Evolutionary conservation across 768 basidiomycete genomes (phyloP).

Genomic region (Cyclocybe aegerita): DNA sequence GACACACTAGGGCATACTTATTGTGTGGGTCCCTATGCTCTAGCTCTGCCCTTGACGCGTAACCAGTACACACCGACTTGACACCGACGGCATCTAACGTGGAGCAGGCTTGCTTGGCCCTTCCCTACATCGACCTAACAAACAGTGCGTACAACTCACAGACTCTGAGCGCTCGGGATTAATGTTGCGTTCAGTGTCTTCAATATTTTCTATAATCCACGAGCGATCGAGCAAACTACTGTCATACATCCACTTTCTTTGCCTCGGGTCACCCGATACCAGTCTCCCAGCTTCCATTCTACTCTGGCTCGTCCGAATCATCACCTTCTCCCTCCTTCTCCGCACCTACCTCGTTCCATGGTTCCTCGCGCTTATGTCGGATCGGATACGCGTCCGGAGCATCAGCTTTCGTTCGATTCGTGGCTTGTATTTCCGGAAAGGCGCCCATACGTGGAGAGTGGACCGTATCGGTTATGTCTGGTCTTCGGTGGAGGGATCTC

Average conservation of each 20-base stretch:
- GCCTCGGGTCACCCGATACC: constrained; percentile 29
- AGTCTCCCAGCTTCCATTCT: constrained; percentile 41
- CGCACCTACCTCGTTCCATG: constrained; percentile 70
- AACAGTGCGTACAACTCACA: too few relatives aligned
- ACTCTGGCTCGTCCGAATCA: constrained; percentile 50
- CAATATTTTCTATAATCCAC: constrained; percentile 4
- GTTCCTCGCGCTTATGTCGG: constrained; percentile 58
- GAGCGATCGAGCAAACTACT: constrained; percentile 11
- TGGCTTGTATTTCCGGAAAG: constrained; percentile 66
- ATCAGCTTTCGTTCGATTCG: constrained; percentile 78
- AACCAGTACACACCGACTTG: too few relatives aligned
- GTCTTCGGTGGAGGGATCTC: constrained; percentile 46
- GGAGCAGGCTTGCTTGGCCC: too few relatives aligned
- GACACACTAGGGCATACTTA: too few relatives aligned
- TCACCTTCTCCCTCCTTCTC: constrained; percentile 56
- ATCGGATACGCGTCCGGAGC: constrained; percentile 66
- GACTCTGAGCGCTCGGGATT: background rate
- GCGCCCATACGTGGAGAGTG: constrained; percentile 53
- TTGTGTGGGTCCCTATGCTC: too few relatives aligned
- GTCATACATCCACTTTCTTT: constrained; percentile 19
- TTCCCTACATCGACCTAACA: too few relatives aligned
- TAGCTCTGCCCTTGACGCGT: too few relatives aligned
- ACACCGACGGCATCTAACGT: too few relatives aligned
- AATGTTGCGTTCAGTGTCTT: constrained; percentile 8
- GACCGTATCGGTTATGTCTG: constrained; percentile 70